Base-by-base conservation (phyloP, 495 filamentous ascomycete genomes). In the Penicillium canescens region DNA sequence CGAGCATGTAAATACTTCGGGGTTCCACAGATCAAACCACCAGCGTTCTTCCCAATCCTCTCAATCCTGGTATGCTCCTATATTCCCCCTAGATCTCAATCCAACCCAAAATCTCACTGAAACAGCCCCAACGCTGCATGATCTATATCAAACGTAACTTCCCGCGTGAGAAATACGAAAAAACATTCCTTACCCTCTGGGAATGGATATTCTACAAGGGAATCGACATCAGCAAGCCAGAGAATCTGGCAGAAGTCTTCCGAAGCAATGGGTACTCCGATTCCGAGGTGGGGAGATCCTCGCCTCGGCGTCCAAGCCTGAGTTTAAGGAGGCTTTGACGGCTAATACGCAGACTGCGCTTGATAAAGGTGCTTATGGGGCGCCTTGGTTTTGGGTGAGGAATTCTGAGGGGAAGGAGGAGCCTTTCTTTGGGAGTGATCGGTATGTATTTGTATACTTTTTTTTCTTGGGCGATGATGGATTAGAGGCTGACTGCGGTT, bases 401-500 rank as follows among this genome's bases (percentile, higher is more conserved):
- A 82, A 89, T 60, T 59, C 47, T 12, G 68, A 75, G 9, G 85
- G 85, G 4, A 62, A 72, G 46, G 74, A 72, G 46, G 84, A 88
- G 71, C 84, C 86, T 3, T 91, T 90, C 65, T 92, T 91, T 67
- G 88, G 88, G 2, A 90, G 86, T 68, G 88, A 91, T 70, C 75
- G 87, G 72, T 89, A 44, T 41, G 63, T 60, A 10, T 37, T 16
- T 20, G 7, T 16, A 7, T 43, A 70, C 38, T 69, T 63, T 46
- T 46, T 60, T 49, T 58, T 66, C 66, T n/a, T 48, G 48, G 38
- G 26, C 26, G 34, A 10, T 39, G 35, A 6, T 23, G 26, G 40
- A n/a, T 31, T 14, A 8, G 13, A 24, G 12, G 33, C 54, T 61
- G 14, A 66, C 38, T 31, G 28, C 28, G 6, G 37, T 11, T 14